Percentiles rank a stretch among this genome's conserved stretches.
Conservation (phyloP, 257 asterid genomes). For the Cynanchum wilfordii region DNA sequence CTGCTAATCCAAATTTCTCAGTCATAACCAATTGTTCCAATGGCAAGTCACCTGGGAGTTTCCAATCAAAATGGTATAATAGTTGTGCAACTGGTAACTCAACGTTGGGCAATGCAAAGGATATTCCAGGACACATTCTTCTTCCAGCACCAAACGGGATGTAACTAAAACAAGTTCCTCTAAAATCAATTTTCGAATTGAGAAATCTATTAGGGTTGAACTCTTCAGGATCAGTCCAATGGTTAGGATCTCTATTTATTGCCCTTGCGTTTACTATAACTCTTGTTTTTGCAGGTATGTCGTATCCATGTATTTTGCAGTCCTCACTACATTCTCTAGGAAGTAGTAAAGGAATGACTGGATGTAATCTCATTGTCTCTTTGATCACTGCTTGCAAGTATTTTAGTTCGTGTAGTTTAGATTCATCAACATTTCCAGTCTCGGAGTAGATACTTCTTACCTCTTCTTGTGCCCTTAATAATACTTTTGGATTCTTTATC, state of each 20-base stretch:
- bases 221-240: not conserved
- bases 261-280: not conserved
- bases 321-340: not conserved
- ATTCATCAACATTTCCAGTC: not conserved
- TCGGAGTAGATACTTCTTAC: not conserved
- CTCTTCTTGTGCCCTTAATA: constrained; percentile 1
- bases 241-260: not conserved
- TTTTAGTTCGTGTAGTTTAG: not conserved
- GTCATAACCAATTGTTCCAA: not conserved
- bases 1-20: not conserved
- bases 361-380: not conserved
- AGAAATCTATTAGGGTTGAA: constrained; percentile 3
- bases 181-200: not conserved
- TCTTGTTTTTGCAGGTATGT: not conserved
- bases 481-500: not conserved
- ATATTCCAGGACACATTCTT: constrained; percentile 3
- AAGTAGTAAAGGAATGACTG: not conserved
- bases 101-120: not conserved
- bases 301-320: not conserved
- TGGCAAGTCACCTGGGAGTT: not conserved
- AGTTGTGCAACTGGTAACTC: not conserved
- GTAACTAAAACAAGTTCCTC: not conserved
- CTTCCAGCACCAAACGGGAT: constrained; percentile 6
- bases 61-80: not conserved
- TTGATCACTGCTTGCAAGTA: not conserved